Percentiles rank a stretch among this genome's conserved stretches.
Conservation (phyloP, 768 basidiomycete genomes). For the Boletus barrowsii region DNA sequence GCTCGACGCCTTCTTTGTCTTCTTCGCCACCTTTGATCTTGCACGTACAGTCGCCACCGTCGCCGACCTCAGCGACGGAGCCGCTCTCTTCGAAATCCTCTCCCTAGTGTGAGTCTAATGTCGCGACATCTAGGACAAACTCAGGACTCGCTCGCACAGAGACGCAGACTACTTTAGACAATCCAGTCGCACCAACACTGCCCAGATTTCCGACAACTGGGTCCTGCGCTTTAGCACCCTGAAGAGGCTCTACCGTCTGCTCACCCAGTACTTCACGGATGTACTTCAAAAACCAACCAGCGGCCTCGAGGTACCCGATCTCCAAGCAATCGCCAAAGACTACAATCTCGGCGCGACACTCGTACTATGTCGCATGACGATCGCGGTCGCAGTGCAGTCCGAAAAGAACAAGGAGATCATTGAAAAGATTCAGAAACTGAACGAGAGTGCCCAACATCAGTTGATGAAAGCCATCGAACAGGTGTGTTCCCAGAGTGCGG, state of each 20-base stretch:
- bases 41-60: slow-evolving; percentile 57
- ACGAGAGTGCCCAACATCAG: slow-evolving; percentile 80
- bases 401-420: slow-evolving; percentile 87
- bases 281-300: slow-evolving; percentile 77
- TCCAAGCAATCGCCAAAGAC: slow-evolving; percentile 83
- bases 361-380: slow-evolving; percentile 73
- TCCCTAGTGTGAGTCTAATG: slow-evolving; percentile 60
- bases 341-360: slow-evolving; percentile 62
- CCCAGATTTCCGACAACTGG: slow-evolving; percentile 82
- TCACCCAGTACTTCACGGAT: slow-evolving; percentile 86
- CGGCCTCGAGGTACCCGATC: slow-evolving; percentile 80
- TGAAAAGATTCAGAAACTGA: slow-evolving; percentile 80
- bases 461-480: slow-evolving; percentile 94
- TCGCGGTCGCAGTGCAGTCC: slow-evolving; percentile 87
- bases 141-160: slow-evolving; percentile 37
- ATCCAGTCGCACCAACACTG: slow-evolving; percentile 50
- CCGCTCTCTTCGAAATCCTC: slow-evolving; percentile 72
- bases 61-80: slow-evolving; percentile 77
- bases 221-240: slow-evolving; percentile 79
- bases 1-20: slow-evolving; percentile 77
- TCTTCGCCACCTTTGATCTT: slow-evolving; percentile 73
- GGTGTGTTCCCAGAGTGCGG: slow-evolving; percentile 41
- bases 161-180: slow-evolving; percentile 78
- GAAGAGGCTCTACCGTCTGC: slow-evolving; percentile 81
- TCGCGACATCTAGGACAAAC: neutral